Base-by-base conservation (phyloP, 116 monocot species). In the Posidonia oceanica region DNA sequence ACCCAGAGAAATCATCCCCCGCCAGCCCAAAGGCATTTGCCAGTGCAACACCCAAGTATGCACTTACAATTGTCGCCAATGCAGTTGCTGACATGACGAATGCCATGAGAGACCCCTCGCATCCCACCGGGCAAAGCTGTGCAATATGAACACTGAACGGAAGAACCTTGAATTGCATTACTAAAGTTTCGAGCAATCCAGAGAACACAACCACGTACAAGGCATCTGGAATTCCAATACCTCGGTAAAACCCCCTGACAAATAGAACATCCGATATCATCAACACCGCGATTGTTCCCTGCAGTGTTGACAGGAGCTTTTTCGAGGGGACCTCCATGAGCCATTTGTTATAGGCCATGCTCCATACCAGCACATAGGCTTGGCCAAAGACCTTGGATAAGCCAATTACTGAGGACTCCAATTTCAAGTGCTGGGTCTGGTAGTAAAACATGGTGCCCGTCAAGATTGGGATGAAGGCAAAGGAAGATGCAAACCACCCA, bases 41-140 rank as follows among this genome's bases (percentile, higher is more conserved):
- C 63, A 94, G 83, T 11, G 65, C 79, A 68, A 89, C 89, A 18
- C 94, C 94, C 7, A 94, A 72, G 64, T 85, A 94, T 42, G 85
- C 94, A 20, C 90, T 81, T 23, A 89, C 39, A 37, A 94, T 87
- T 4, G 42, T 57, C 0, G 94, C 73, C 14, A 94, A 71, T 1
- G 90, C 87, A 11, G 75, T 71, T 2, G 83, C 79, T 0, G 90
- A 94, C 89, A 83, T 87, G 3, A 83, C 71, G 60, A 94, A 94
- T 0, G 94, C 94, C 94, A 94, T 94, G 12, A 94, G 64, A 0
- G 94, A 94, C 0, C 90, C 94, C 72, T 94, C 94, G 36, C 89
- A 94, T 6, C 94, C 94, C 13, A 74, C 52, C 0, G 90, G 94
- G 67, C 90, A 94, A 3, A 94, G 42, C 67, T 74, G 76, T 10